Evolutionary conservation across 176 grass and related monocot species (phyloP).

Genomic region (Rhipidocladum racemiflorum): DNA sequence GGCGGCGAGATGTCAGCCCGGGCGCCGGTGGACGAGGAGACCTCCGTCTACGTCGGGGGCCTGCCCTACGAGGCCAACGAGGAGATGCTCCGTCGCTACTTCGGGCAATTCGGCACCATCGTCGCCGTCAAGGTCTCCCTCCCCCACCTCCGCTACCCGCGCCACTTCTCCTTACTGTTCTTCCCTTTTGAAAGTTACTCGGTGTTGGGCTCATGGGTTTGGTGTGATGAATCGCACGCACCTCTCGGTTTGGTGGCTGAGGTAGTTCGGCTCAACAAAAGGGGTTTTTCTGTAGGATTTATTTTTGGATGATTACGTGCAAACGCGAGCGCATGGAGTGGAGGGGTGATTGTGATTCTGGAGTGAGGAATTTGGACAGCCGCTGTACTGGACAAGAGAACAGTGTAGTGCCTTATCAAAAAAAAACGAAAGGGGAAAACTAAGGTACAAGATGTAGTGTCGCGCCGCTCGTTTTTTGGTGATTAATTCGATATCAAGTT

Average conservation of each 20-base stretch:
- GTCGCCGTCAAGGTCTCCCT: constrained; percentile 62
- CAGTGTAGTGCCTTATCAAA: neutral
- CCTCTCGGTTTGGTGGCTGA: neutral
- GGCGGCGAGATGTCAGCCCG: constrained; percentile 38
- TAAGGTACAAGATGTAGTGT: neutral
- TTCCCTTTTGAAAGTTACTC: neutral
- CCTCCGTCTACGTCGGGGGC: constrained; percentile 74
- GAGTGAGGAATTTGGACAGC: neutral
- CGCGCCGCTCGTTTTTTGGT: neutral
- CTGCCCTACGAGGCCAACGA: constrained; percentile 74
- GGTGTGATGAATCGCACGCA: neutral
- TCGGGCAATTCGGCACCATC: constrained; percentile 65
- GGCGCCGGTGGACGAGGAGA: constrained; percentile 60
- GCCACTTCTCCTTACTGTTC: neutral
- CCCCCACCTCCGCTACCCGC: neutral
- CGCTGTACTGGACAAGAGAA: neutral
- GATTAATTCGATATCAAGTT: neutral
- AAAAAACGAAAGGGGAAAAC: neutral
- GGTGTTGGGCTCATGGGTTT: neutral
- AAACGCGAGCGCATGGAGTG: neutral
- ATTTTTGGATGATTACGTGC: constrained; percentile 1
- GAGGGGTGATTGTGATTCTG: neutral
- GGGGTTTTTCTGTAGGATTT: neutral
- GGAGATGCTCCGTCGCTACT: constrained; percentile 56
- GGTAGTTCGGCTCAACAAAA: neutral